Percentiles rank a stretch among this genome's conserved stretches.
phyloP scores from a whole-genome alignment of 2,329 filamentous ascomycete genomes.

The Colletotrichum melonis region DNA sequence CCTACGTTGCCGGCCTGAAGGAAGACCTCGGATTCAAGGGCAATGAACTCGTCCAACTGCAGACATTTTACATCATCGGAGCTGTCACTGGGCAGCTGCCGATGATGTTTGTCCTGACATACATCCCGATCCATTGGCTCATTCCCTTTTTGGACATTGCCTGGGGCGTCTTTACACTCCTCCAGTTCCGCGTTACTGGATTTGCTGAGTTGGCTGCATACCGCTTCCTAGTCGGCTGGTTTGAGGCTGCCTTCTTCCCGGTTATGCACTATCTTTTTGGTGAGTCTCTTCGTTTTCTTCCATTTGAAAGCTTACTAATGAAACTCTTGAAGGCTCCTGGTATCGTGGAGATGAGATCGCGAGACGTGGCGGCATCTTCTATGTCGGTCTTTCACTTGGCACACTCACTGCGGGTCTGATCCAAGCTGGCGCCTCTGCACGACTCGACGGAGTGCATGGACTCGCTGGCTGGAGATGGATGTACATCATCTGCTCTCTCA shows the following conservation, averaged over 20 bases:
- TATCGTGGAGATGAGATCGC: conserved; percentile 57
- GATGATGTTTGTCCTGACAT: conserved; percentile 44
- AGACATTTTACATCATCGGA: conserved; percentile 41
- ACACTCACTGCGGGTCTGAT: conserved; percentile 57
- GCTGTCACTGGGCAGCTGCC: conserved; percentile 42
- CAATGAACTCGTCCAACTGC: conserved; percentile 42
- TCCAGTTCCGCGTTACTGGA: conserved; percentile 43
- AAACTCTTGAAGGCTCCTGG: conserved; percentile 54
- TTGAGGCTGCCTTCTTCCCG: conserved; percentile 46
- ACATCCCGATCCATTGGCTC: conserved; percentile 42
- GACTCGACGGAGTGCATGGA: conserved; percentile 52
- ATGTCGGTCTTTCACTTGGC: conserved; percentile 54
- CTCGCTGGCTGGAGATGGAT: conserved; percentile 59
- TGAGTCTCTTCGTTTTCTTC: not conserved
- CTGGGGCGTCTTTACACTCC: conserved; percentile 68
- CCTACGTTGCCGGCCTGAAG: conserved; percentile 44
- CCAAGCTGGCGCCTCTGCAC: conserved; percentile 56
- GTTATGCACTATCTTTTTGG: conserved; percentile 53
- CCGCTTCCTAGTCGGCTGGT: conserved; percentile 49
- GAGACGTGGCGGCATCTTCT: conserved; percentile 56
- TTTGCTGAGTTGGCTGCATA: conserved; percentile 38
- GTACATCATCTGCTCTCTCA: conserved; percentile 56
- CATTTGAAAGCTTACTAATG: conserved; percentile 45
- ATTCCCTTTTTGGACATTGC: conserved; percentile 52
- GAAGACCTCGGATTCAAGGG: conserved; percentile 41